Evolutionary conservation across 306 rosid species (phyloP).

Genomic region (Vigna reflexopilosa): DNA sequence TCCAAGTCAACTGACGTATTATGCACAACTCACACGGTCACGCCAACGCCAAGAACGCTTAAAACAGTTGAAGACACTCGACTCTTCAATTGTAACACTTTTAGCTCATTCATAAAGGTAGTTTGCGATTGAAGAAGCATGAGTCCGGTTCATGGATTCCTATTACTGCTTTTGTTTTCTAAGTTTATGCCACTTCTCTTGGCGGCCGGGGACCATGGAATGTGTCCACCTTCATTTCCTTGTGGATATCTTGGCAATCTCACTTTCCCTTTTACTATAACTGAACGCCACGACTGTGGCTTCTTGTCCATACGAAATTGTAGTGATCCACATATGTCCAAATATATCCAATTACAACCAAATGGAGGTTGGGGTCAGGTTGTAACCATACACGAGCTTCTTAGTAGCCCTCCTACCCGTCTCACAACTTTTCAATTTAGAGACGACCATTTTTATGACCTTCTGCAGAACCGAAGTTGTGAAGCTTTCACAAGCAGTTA

Average conservation of each 20-base stretch:
- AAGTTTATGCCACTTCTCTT: conserved; percentile 15
- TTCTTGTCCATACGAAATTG: conserved; percentile 38
- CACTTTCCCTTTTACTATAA: conserved; percentile 44
- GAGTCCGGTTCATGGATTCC: conserved; percentile 15
- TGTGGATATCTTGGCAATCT: conserved; percentile 51
- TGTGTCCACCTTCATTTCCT: conserved; percentile 34
- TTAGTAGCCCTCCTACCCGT: background rate
- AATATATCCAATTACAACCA: conserved; percentile 23
- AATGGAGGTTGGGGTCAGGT: conserved; percentile 26
- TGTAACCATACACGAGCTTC: rapidly evolving
- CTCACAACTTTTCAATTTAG: background rate
- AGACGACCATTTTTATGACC: background rate
- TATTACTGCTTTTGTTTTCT: conserved; percentile 27
- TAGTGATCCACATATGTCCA: background rate
- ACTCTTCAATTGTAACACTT: background rate
- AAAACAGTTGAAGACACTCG: no score
- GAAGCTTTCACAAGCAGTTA: conserved; percentile 39
- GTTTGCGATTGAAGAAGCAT: conserved; percentile 11
- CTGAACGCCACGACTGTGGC: conserved; percentile 44
- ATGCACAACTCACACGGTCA: no score
- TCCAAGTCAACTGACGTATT: background rate
- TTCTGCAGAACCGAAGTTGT: conserved; percentile 34
- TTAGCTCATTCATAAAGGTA: background rate
- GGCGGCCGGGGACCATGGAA: background rate
- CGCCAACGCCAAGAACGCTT: background rate